Percentiles rank a stretch among this genome's conserved stretches.
These are phyloP conservation scores for Moricandia arvensis DNA, from an alignment of 345 rosid genomes.

Conservation along the genomic window DNA sequence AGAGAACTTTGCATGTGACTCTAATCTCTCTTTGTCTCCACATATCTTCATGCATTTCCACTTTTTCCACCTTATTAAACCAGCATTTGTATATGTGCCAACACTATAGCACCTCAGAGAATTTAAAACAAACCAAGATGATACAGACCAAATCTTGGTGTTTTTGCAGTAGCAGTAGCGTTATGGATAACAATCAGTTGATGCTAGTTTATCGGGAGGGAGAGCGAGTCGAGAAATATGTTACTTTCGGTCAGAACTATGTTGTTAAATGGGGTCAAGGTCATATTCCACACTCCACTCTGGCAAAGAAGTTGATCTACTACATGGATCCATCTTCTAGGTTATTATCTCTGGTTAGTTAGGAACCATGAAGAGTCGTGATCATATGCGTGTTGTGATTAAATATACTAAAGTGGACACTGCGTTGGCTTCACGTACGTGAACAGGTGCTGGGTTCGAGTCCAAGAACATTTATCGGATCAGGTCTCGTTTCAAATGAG, in stretches of 20 bases:
- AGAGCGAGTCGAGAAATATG: constrained; percentile 15
- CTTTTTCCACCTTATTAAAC: constrained; percentile 15
- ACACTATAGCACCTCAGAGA: neutral
- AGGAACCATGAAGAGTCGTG: neutral
- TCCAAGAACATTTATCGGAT: constrained; percentile 54
- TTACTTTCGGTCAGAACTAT: constrained; percentile 24
- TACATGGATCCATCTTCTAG: constrained; percentile 36
- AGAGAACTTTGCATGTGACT: constrained; percentile 33
- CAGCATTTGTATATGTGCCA: constrained; percentile 10
- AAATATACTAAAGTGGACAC: neutral
- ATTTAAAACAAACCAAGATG: neutral
- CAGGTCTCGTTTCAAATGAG: constrained; percentile 55
- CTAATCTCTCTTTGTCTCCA: constrained; percentile 33
- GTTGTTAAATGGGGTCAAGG: constrained; percentile 36
- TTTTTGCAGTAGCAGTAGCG: constrained; percentile 9
- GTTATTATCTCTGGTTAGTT: constrained; percentile 3
- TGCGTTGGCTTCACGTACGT: neutral
- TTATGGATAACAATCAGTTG: constrained; percentile 23
- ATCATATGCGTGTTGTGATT: neutral
- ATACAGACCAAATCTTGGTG: neutral
- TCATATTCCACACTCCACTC: constrained; percentile 29
- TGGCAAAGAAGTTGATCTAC: constrained; percentile 35
- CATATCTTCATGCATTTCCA: constrained; percentile 33
- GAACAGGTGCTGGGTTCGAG: constrained; percentile 57
- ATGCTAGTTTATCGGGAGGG: constrained; percentile 10